phyloP scores from a whole-genome alignment of 805 yeast genomes.

The Candida morakotiae region DNA sequence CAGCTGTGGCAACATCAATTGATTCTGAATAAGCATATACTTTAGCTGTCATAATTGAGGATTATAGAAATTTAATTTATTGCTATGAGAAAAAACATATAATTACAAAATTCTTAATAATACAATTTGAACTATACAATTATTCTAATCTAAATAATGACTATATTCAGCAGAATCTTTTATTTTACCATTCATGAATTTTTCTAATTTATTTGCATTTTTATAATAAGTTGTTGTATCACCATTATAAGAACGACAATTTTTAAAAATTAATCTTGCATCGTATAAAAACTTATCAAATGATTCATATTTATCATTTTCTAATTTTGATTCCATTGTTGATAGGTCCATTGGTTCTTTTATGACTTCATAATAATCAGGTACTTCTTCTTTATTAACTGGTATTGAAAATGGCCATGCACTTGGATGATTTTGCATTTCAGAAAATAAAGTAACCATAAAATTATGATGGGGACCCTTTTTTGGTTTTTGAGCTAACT shows the following conservation, averaged over 20 bases:
- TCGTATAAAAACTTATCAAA: slow-evolving; percentile 92
- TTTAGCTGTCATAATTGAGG: slow-evolving; percentile 22
- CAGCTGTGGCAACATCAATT: slow-evolving; percentile 56
- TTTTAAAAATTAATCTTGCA: slow-evolving; percentile 78
- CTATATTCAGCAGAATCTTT: slow-evolving; percentile 92
- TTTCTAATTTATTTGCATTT: slow-evolving; percentile 91
- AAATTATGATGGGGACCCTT: slow-evolving; percentile 92
- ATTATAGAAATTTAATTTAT: not conserved
- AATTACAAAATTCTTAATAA: not conserved
- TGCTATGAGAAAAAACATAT: not conserved
- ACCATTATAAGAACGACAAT: slow-evolving; percentile 89
- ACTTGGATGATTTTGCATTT: slow-evolving; percentile 89
- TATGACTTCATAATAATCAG: slow-evolving; percentile 93
- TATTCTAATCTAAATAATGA: slow-evolving; percentile 54
- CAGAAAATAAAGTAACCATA: slow-evolving; percentile 85
- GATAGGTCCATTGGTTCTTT: slow-evolving; percentile 97
- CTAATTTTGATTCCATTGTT: slow-evolving; percentile 91
- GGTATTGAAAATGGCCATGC: slow-evolving; percentile 98
- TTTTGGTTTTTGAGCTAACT: slow-evolving; percentile 89
- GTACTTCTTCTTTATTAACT: slow-evolving; percentile 89
- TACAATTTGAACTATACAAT: not conserved
- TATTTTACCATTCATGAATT: slow-evolving; percentile 75
- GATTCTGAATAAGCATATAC: slow-evolving; percentile 53
- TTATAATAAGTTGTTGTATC: slow-evolving; percentile 94
- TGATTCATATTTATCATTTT: slow-evolving; percentile 84